Conservation (phyloP, 2,329 filamentous ascomycete species). For the Fusarium buharicum region DNA sequence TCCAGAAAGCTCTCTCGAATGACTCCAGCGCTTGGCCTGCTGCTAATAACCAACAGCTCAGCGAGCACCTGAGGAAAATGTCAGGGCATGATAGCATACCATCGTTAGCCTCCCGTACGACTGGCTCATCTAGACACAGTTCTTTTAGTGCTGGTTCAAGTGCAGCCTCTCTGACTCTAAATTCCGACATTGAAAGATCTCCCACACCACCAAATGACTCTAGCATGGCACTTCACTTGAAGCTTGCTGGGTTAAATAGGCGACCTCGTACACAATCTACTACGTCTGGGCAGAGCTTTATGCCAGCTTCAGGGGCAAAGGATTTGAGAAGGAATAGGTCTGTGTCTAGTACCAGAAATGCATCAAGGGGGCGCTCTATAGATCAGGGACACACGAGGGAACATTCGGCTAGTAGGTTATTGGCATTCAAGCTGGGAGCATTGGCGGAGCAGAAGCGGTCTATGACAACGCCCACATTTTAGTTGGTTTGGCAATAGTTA, state of each 20-base stretch:
- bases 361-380: constrained; percentile 7
- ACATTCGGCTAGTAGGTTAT: constrained; percentile 19
- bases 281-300: constrained; percentile 10
- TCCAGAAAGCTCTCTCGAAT: background rate
- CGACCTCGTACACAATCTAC: constrained; percentile 6
- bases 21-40: background rate
- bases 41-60: constrained; percentile 7
- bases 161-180: background rate
- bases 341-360: background rate
- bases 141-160: constrained; percentile 21
- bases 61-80: constrained; percentile 1
- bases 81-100: constrained; percentile 3
- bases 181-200: background rate
- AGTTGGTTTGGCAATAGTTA: background rate
- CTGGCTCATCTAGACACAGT: constrained; percentile 5
- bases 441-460: constrained; percentile 16
- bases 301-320: background rate
- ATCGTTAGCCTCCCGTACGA: constrained; percentile 3
- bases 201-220: constrained; percentile 16
- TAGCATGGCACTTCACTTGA: constrained; percentile 1
- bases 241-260: constrained; percentile 19
- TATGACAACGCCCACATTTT: background rate
- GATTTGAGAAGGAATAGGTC: constrained; percentile 25
- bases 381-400: constrained; percentile 5
- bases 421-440: constrained; percentile 37